Evolutionary conservation across 805 yeast species (phyloP).

Genomic region (Clavispora santaluciae): DNA sequence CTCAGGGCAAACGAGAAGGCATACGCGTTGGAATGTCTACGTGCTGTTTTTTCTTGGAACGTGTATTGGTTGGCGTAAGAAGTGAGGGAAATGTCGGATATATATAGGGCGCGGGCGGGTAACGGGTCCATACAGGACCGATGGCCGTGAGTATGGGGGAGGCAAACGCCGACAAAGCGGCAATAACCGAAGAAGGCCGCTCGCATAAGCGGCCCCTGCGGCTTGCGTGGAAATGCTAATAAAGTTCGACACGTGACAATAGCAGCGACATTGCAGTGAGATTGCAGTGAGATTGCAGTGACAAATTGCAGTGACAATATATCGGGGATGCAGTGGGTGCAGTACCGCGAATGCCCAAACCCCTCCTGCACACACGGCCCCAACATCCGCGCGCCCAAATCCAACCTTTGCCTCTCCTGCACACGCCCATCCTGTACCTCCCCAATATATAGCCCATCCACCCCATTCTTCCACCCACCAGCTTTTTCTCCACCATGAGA

Average conservation of each 20-base stretch:
- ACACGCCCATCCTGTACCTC: background rate
- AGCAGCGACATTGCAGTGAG: too few species aligned
- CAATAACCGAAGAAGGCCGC: too few species aligned
- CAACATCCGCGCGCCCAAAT: slow-evolving; percentile 15
- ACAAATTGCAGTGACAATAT: too few species aligned
- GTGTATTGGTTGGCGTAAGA: slow-evolving; percentile 1
- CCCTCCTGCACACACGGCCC: slow-evolving; percentile 4
- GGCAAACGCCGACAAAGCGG: too few species aligned
- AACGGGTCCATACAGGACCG: too few species aligned
- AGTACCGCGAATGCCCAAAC: background rate
- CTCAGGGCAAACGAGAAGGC: slow-evolving; percentile 47
- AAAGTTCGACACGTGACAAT: too few species aligned
- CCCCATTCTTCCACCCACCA: background rate
- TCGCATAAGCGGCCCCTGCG: too few species aligned
- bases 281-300: too few species aligned
- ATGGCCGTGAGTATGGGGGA: too few species aligned
- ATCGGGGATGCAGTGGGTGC: background rate
- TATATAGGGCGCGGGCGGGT: background rate
- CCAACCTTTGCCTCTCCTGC: slow-evolving; percentile 1
- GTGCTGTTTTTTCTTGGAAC: background rate
- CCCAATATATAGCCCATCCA: background rate
- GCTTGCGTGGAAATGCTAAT: too few species aligned
- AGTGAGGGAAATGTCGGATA: background rate
- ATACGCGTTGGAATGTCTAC: slow-evolving; percentile 33
- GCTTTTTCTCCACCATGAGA: slow-evolving; percentile 43